phyloP scores from a whole-genome alignment of 139 green algal genomes.

The Chlorella sp. region DNA sequence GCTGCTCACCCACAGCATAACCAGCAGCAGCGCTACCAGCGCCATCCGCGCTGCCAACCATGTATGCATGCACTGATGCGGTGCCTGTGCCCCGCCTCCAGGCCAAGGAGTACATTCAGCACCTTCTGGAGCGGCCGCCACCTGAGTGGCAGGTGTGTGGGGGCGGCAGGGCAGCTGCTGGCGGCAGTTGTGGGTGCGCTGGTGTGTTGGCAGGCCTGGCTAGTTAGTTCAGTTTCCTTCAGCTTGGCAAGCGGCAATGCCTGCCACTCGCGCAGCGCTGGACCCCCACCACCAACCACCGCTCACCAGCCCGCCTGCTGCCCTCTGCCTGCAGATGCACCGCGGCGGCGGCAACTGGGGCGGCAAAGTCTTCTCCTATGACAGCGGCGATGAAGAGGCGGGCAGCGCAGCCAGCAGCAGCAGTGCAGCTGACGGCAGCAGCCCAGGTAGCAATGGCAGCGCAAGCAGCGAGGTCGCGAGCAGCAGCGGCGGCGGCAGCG shows the following conservation, averaged over 20 bases:
- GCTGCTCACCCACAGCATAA: too few relatives aligned
- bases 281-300: not conserved
- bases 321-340: not conserved
- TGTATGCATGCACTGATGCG: too few relatives aligned
- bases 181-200: not conserved
- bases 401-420: not conserved
- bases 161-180: too few relatives aligned
- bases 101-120: conserved; percentile 5
- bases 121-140: conserved; percentile 34
- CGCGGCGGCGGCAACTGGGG: conserved; percentile 30
- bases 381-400: too few relatives aligned
- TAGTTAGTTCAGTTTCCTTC: too few relatives aligned
- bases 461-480: too few relatives aligned
- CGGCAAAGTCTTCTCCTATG: not conserved
- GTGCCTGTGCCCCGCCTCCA: too few relatives aligned
- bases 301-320: not conserved
- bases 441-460: not conserved
- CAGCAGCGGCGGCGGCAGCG: not conserved
- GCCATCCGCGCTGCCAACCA: too few relatives aligned
- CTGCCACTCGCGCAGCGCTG: too few relatives aligned
- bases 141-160: conserved; percentile 44
- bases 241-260: not conserved
- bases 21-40: too few relatives aligned
- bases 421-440: not conserved
- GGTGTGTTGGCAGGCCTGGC: not conserved